phyloP scores from a whole-genome alignment of 225 moss, liverwort and hornwort genomes.

The Climacium dendroides region DNA sequence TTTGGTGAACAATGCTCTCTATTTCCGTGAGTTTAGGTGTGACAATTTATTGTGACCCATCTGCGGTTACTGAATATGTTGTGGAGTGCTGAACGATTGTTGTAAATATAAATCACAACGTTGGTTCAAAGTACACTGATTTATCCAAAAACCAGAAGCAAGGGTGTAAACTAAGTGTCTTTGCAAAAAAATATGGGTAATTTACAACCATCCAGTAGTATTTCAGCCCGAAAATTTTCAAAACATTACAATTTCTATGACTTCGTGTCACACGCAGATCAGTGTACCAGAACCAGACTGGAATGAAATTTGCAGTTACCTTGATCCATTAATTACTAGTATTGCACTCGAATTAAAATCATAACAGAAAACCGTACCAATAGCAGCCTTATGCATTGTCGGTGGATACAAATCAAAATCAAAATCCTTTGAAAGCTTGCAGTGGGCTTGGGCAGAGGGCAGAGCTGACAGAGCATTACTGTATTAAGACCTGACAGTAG shows the following conservation, averaged over 20 bases:
- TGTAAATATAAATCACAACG: neutral
- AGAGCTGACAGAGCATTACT: too few relatives aligned
- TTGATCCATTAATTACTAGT: neutral
- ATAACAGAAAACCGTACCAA: neutral
- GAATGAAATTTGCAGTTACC: neutral
- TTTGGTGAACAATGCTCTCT: neutral
- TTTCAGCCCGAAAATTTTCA: neutral
- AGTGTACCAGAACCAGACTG: neutral
- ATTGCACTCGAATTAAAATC: too few relatives aligned
- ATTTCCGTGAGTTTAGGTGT: neutral
- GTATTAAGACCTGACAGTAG: neutral
- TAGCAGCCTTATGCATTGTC: neutral
- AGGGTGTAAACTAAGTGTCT: neutral
- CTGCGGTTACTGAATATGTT: neutral
- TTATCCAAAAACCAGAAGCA: too few relatives aligned
- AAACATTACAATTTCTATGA: neutral
- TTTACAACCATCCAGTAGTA: neutral
- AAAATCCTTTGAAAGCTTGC: neutral
- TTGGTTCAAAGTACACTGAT: neutral
- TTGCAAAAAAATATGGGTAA: too few relatives aligned
- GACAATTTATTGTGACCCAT: neutral
- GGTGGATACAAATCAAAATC: neutral
- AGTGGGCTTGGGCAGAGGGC: too few relatives aligned
- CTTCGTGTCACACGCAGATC: neutral
- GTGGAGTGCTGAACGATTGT: neutral